Evolutionary conservation across 371 early-diverging fungal genomes (phyloP).

Genomic region (Parasitella parasitica): DNA sequence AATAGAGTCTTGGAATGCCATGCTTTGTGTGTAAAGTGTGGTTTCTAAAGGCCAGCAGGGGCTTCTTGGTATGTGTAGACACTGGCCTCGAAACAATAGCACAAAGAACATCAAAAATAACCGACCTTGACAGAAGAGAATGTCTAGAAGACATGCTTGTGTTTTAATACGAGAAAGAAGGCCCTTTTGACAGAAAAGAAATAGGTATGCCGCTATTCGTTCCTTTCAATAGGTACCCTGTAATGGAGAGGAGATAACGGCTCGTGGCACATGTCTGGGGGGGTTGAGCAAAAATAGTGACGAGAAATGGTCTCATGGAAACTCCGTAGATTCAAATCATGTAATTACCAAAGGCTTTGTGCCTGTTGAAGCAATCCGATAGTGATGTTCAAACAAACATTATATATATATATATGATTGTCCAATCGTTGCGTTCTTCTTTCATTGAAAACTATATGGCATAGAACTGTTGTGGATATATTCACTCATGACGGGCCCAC

Average conservation of each 20-base stretch:
- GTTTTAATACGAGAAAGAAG: background rate
- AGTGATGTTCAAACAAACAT: no score
- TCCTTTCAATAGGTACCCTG: background rate
- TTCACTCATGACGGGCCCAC: no score
- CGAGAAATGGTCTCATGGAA: no score
- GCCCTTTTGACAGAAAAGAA: background rate
- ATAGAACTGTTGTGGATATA: no score
- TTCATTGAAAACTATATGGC: no score
- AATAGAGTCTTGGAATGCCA: slow-evolving; percentile 1
- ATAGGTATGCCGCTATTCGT: background rate
- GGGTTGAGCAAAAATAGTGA: no score
- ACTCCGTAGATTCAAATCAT: no score
- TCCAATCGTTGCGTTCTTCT: no score
- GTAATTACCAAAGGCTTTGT: no score
- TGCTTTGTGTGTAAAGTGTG: background rate
- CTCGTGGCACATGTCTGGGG: no score
- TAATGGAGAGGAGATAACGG: background rate
- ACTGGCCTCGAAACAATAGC: slow-evolving; percentile 20
- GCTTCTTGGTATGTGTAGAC: background rate
- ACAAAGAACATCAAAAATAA: slow-evolving; percentile 14
- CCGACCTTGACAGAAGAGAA: slow-evolving; percentile 13
- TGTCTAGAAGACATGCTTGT: slow-evolving; percentile 10
- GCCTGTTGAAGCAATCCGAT: no score
- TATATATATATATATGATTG: no score
- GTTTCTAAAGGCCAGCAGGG: background rate